A percentile compares a stretch with the other conserved stretches of the same genome.
These are phyloP conservation scores for Lippia alba DNA, from an alignment of 305 asterid species.

Conservation along the genomic window DNA sequence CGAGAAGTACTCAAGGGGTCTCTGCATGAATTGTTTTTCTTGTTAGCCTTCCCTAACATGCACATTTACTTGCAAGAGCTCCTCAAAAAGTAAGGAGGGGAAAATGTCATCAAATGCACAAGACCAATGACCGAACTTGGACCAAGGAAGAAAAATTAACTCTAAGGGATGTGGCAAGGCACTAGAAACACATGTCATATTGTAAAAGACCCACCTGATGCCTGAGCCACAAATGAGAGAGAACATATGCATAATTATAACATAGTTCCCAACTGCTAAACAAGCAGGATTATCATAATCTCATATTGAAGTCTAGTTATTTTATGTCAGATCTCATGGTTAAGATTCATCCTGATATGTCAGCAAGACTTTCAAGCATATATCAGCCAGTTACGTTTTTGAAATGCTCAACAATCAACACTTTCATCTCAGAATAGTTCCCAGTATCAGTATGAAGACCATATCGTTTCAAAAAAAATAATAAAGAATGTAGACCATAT, in stretches of 20 bases:
- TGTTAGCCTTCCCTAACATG: neutral
- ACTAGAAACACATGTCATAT: too few relatives aligned
- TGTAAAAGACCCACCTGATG: too few relatives aligned
- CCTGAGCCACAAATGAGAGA: neutral
- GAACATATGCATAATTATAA: neutral
- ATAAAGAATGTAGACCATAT: too few relatives aligned
- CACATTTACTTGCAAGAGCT: neutral
- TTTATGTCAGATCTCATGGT: conserved; percentile 15
- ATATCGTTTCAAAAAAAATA: neutral
- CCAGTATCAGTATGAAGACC: neutral
- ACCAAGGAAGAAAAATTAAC: too few relatives aligned
- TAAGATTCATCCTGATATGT: conserved; percentile 1
- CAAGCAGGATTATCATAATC: neutral
- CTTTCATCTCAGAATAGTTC: conserved; percentile 19
- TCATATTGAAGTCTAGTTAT: conserved; percentile 8
- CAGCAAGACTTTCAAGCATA: conserved; percentile 3
- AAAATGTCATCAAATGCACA: too few relatives aligned
- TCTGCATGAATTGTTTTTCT: neutral
- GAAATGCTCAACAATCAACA: conserved; percentile 13
- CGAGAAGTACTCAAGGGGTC: neutral
- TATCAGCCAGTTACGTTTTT: conserved; percentile 11
- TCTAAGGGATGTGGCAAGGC: too few relatives aligned
- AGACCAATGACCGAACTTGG: too few relatives aligned
- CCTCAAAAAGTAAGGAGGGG: too few relatives aligned
- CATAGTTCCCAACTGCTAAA: neutral